phyloP scores from a whole-genome alignment of 495 filamentous ascomycete genomes.

The Antarctomyces pellizariae region DNA sequence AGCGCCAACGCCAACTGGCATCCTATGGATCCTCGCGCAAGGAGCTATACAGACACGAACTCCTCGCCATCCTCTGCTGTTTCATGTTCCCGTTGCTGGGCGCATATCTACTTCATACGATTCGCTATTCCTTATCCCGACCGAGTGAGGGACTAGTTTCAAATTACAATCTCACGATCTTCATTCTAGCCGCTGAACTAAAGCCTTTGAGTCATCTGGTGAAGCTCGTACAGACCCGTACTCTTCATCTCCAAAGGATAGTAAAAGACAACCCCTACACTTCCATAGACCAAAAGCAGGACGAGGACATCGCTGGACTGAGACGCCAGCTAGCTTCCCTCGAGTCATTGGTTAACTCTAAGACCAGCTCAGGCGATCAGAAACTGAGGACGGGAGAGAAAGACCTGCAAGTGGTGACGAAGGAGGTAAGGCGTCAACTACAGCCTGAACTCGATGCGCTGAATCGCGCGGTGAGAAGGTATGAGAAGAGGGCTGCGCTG shows the following conservation, averaged over 20 bases:
- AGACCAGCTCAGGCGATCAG: constrained; percentile 9
- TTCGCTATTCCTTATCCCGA: constrained; percentile 51
- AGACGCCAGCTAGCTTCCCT: constrained; percentile 41
- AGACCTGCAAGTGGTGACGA: constrained; percentile 24
- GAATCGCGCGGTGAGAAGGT: constrained; percentile 74
- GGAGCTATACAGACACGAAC: constrained; percentile 54
- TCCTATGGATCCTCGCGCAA: constrained; percentile 21
- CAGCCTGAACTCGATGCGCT: constrained; percentile 75
- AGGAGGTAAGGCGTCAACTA: constrained; percentile 36
- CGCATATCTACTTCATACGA: constrained; percentile 54
- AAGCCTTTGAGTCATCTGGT: constrained; percentile 61
- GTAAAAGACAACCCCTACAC: constrained; percentile 30
- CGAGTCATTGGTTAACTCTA: constrained; percentile 32
- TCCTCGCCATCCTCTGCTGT: constrained; percentile 48
- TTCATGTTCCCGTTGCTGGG: constrained; percentile 60
- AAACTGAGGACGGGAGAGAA: constrained; percentile 15
- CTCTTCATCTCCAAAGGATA: constrained; percentile 59
- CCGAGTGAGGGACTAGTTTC: constrained; percentile 74
- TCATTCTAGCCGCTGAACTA: constrained; percentile 70
- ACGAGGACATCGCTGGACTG: constrained; percentile 31
- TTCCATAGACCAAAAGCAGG: constrained; percentile 15
- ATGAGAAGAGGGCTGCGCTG: constrained; percentile 68
- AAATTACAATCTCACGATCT: constrained; percentile 85
- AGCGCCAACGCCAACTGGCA: constrained; percentile 3
- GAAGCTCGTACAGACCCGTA: constrained; percentile 53